Evolutionary conservation across 768 basidiomycete species (phyloP), one percentile per base, ranked within the genome.

Genomic region (Symmetrospora coprosmae): DNA sequence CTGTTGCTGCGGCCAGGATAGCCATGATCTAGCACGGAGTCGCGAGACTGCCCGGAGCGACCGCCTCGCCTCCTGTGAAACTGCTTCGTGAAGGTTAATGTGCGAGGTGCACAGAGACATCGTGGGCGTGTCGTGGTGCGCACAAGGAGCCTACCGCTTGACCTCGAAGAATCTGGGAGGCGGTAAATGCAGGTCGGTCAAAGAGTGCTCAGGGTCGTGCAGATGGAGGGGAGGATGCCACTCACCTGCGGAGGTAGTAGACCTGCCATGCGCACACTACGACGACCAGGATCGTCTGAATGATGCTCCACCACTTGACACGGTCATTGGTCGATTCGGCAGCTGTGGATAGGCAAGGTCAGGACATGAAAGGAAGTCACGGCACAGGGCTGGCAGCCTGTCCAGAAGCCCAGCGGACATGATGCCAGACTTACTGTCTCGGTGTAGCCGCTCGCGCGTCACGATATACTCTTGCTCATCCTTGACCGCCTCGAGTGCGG

Each of bases 391-490:
- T n/a, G 21, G 33, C 41, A 27, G 38, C 6, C 17, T 41, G 9
- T 27, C 6, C 21, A 40, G 53, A 21, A 31, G 39, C 19, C 19
- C 25, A 19, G 14, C 50, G 21, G 16, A 13, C 19, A 23, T 41
- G 2, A 11, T 14, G 16, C 28, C 9, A 1, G 81, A 92, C 77
- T 86, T 84, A 50, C 94, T 99, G 72, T 97, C 87, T 55, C 94
- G 78, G 73, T 99, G 94, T 39, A 83, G 83, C 62, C 80, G 79
- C 73, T 99, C 94, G 49, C 94, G 80, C 28, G 97, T 83, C 31
- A 92, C 86, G 64, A 99, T 90, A 74, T 99, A 99, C 73, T 97
- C 94, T 72, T 97, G 92, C 72, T 99, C 94, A 69, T 99, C 94
- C 75, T 96, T 96, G 66, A 99, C 90, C 9, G 86, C 75, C 58